phyloP scores from a whole-genome alignment of 2,329 filamentous ascomycete genomes.

The Emmonsiellopsis sp. region DNA sequence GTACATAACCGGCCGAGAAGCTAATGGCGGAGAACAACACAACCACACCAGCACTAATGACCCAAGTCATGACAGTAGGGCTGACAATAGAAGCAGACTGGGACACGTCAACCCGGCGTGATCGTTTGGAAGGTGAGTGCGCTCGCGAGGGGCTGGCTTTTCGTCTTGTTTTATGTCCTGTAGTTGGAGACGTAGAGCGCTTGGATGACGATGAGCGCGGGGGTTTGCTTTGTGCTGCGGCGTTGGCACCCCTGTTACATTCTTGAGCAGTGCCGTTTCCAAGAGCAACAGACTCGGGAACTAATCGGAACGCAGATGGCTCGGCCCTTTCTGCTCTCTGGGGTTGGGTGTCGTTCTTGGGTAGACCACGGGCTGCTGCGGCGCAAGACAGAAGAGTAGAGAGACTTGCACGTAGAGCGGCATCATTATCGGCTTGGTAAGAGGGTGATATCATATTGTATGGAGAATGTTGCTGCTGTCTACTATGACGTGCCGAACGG shows the following conservation, averaged over 20 bases:
- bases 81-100: conserved; percentile 33
- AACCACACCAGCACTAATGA: conserved; percentile 55
- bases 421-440: conserved; percentile 82
- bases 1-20: conserved; percentile 55
- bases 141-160: conserved; percentile 29
- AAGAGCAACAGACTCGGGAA: conserved; percentile 51
- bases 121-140: conserved; percentile 30
- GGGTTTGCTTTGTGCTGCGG: neutral
- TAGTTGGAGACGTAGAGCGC: conserved; percentile 14
- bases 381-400: conserved; percentile 93
- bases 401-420: conserved; percentile 82
- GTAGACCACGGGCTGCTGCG: conserved; percentile 72
- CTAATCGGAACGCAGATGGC: conserved; percentile 46
- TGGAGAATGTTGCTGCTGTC: conserved; percentile 42
- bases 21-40: conserved; percentile 55
- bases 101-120: conserved; percentile 20
- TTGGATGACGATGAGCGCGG: conserved; percentile 6
- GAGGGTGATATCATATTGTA: conserved; percentile 64
- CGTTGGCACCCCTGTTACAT: neutral
- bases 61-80: conserved; percentile 56
- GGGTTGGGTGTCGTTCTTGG: conserved; percentile 45
- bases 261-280: conserved; percentile 14
- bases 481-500: conserved; percentile 29
- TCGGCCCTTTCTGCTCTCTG: conserved; percentile 16
- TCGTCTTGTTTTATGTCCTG: conserved; percentile 12